Evolutionary conservation across 139 green algal species (phyloP).

Genomic region (Ostreobium quekettii): DNA sequence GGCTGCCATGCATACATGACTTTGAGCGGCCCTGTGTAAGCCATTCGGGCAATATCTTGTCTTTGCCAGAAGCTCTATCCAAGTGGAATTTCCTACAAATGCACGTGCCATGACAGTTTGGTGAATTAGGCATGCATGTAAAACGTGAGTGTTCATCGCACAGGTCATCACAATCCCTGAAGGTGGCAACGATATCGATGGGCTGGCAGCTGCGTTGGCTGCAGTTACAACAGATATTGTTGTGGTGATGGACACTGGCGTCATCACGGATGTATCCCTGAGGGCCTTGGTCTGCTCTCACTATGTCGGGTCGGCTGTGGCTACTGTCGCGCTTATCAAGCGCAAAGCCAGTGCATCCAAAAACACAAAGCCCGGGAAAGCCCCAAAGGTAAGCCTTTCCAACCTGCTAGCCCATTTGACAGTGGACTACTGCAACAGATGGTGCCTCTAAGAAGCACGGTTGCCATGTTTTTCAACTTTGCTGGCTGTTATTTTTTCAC

Average conservation of each 20-base stretch:
- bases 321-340: conserved; percentile 50
- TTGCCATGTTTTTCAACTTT: too few relatives aligned
- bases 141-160: background rate
- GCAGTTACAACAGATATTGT: background rate
- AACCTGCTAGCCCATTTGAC: too few relatives aligned
- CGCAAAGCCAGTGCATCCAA: conserved; percentile 37
- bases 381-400: conserved; percentile 54
- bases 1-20: too few relatives aligned
- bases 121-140: background rate
- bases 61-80: background rate
- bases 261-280: conserved; percentile 20
- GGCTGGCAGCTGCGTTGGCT: background rate
- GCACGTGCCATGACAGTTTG: background rate
- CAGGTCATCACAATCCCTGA: background rate
- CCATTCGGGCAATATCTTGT: background rate
- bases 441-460: too few relatives aligned
- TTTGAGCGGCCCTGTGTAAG: too few relatives aligned
- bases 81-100: background rate
- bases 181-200: background rate
- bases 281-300: conserved; percentile 33
- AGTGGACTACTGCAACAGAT: too few relatives aligned
- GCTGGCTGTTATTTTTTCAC: too few relatives aligned
- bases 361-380: conserved; percentile 71
- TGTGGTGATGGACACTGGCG: conserved; percentile 1
- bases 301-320: conserved; percentile 35